These are phyloP conservation scores for Skeletonema costatum DNA, from an alignment of 108 stramenopile species.

Conservation along the genomic window DNA sequence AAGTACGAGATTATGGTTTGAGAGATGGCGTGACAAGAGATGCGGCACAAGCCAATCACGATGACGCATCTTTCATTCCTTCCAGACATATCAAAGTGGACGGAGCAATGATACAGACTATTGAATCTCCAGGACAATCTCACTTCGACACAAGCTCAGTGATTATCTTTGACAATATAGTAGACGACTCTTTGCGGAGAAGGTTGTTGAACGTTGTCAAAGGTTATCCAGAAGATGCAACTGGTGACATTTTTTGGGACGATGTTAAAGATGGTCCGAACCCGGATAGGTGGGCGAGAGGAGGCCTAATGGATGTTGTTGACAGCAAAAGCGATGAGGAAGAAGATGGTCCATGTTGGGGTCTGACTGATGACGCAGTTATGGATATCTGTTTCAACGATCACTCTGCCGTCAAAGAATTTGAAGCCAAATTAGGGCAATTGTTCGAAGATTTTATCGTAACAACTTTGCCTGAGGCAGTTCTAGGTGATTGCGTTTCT, in stretches of 20 bases:
- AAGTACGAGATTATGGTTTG: conserved; percentile 47
- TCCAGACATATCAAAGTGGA: conserved; percentile 49
- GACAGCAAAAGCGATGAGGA: conserved; percentile 22
- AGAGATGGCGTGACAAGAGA: conserved; percentile 11
- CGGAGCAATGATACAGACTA: conserved; percentile 46
- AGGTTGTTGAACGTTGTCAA: conserved; percentile 56
- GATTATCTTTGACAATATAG: conserved; percentile 60
- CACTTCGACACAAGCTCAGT: conserved; percentile 66
- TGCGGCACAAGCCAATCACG: neutral
- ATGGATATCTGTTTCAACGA: conserved; percentile 60
- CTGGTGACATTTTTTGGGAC: conserved; percentile 33
- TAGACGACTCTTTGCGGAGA: conserved; percentile 48
- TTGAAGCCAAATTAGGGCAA: conserved; percentile 52
- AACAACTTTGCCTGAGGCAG: conserved; percentile 62
- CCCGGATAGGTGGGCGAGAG: conserved; percentile 64
- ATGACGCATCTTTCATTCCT: conserved; percentile 26
- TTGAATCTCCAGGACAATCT: conserved; percentile 13
- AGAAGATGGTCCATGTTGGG: conserved; percentile 46
- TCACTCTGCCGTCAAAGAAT: conserved; percentile 60
- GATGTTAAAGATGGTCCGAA: conserved; percentile 55
- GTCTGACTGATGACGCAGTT: conserved; percentile 59
- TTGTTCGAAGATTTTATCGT: conserved; percentile 63
- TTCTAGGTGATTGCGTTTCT: conserved; percentile 58
- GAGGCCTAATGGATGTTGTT: conserved; percentile 54
- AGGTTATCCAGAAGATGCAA: conserved; percentile 24